Base-by-base conservation (phyloP, 2,329 filamentous ascomycete genomes). In the Chaetoscypha palmicola region DNA sequence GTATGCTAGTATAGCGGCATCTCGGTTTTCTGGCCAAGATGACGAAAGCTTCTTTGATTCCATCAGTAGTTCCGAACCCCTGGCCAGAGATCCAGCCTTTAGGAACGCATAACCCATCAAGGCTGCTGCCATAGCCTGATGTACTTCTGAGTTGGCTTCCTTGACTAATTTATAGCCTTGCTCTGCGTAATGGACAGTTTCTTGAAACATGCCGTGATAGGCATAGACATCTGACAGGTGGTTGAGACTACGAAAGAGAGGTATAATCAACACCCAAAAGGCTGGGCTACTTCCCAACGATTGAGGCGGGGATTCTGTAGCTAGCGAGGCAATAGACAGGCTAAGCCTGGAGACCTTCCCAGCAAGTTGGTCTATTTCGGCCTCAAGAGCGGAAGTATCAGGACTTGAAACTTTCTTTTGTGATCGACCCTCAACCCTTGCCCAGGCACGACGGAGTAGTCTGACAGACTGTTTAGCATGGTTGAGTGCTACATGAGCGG, bases 131-230 rank as follows among this genome's bases (percentile, higher is more conserved):
- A 77, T 71, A 0, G 75, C 72, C 32, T 69, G 64, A 54, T 76
- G 75, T 3, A 42, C 40, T 30, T 58, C 49, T 21, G 58, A 59
- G 16, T 53, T 47, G 8, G 57, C 48, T 16, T 54, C 47, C 24
- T 57, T 52, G 16, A 86, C 86, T 47, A 94, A 76, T 57, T 84
- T 87, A 42, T 83, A 71, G 0, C 89, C 89, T 56, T 92, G 85
- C 54, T 96, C 84, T 1, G 84, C 82, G 54, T 94, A 94, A 61
- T 90, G 92, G 1, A 91, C 68, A 2, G 91, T 91, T 62, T 97
- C 91, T 48, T 87, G 81, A 51, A 89, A 87, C 65, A 94, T 76
- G 21, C 92, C 92, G 50, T 92, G 77, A 52, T 94, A 83, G 1
- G 84, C 79, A 55, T 90, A 95, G 1, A 94, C 70, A 3, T 76